These are phyloP conservation scores for Verticillium tricorpus DNA, from an alignment of 2,329 filamentous ascomycete genomes.

Conservation along the genomic window DNA sequence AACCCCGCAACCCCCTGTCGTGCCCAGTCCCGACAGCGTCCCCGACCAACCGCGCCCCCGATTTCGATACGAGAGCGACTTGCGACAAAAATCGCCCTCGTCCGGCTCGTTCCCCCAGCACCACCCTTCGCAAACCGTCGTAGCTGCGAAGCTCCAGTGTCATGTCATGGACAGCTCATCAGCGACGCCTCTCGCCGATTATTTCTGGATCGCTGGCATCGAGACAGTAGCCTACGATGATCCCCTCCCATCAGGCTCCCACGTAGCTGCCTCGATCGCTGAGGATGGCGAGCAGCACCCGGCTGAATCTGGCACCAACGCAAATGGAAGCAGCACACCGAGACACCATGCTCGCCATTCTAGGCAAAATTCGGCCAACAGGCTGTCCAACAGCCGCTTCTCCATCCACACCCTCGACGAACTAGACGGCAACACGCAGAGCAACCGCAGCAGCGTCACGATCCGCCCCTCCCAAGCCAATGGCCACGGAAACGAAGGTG, in stretches of 20 bases:
- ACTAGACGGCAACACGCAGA: constrained; percentile 51
- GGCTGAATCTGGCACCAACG: constrained; percentile 10
- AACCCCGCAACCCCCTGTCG: neutral
- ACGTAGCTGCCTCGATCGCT: constrained; percentile 54
- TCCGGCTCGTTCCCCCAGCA: constrained; percentile 5
- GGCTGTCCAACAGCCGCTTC: constrained; percentile 50
- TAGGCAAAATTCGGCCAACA: constrained; percentile 55
- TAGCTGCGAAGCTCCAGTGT: constrained; percentile 20
- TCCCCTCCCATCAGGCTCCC: constrained; percentile 31
- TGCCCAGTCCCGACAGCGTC: neutral
- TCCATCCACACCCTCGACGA: constrained; percentile 56
- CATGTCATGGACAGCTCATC: constrained; percentile 58
- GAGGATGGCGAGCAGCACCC: constrained; percentile 57
- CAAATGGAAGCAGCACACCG: constrained; percentile 21
- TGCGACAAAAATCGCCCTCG: neutral
- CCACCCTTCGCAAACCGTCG: neutral
- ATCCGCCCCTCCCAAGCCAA: constrained; percentile 43
- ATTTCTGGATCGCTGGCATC: constrained; percentile 72
- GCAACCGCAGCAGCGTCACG: constrained; percentile 63
- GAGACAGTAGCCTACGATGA: constrained; percentile 64
- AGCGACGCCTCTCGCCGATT: constrained; percentile 63
- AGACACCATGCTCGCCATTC: constrained; percentile 50
- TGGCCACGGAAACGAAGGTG: constrained; percentile 17
- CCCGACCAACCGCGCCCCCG: neutral
- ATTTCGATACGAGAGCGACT: neutral